Percentiles rank a stretch among this genome's conserved stretches.
phyloP scores from a whole-genome alignment of 805 yeast species.

The Kazachstania martiniae region DNA sequence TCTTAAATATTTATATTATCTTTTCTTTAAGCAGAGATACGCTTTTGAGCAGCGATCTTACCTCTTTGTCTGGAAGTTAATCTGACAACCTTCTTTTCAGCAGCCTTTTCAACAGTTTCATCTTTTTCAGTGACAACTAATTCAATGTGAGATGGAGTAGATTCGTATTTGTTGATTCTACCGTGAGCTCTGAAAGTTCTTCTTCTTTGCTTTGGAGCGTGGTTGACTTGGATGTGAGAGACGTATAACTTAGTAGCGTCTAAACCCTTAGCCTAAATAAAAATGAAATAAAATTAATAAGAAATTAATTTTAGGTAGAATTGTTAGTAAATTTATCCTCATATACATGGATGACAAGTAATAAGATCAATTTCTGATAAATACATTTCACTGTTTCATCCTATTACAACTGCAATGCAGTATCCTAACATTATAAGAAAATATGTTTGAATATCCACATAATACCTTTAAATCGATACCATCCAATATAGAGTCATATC shows the following conservation, averaged over 20 bases:
- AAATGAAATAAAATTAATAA: too few species aligned
- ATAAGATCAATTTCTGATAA: too few species aligned
- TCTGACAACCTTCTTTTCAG: constrained; percentile 57
- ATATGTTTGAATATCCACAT: too few species aligned
- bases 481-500: too few species aligned
- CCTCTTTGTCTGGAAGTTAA: constrained; percentile 87
- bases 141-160: constrained; percentile 98
- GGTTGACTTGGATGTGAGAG: constrained; percentile 99
- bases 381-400: too few species aligned
- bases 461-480: too few species aligned
- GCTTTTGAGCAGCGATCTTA: constrained; percentile 81
- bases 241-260: constrained; percentile 88
- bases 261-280: constrained; percentile 98
- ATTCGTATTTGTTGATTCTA: constrained; percentile 99
- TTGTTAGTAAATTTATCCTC: too few species aligned
- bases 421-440: too few species aligned
- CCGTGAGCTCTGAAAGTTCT: constrained; percentile 99
- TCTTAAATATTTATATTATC: too few species aligned
- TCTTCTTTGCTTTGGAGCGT: constrained; percentile 99
- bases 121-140: constrained; percentile 90
- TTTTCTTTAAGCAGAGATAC: constrained; percentile 54
- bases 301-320: too few species aligned
- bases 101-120: constrained; percentile 88
- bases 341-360: too few species aligned
- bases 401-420: too few species aligned